These are phyloP conservation scores for Fusarium torulosum DNA, from an alignment of 2,329 filamentous ascomycete species.

Conservation along the genomic window DNA sequence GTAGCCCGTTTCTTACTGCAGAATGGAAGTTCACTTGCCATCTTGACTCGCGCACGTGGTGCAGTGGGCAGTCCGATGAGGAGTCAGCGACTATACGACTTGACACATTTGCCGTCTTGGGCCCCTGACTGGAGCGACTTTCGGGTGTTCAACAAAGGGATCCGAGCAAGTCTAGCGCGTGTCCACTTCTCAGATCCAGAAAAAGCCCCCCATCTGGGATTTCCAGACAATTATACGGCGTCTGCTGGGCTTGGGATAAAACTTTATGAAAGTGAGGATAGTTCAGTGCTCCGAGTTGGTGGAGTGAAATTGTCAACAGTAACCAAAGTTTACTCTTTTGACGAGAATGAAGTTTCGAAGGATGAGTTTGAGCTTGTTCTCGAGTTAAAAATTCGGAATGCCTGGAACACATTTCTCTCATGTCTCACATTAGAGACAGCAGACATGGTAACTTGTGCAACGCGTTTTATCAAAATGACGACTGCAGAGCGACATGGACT, in stretches of 20 bases:
- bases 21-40: not conserved
- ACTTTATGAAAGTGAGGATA: not conserved
- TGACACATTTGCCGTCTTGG: not conserved
- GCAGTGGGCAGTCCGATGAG: not conserved
- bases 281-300: not conserved
- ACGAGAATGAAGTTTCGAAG: not conserved
- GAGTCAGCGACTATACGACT: not conserved
- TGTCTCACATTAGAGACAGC: not conserved
- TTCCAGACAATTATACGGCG: not conserved
- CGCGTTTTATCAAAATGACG: not conserved
- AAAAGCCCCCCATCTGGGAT: not conserved
- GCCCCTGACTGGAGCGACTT: constrained; percentile 9
- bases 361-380: not conserved
- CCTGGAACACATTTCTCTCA: not conserved
- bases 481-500: not conserved
- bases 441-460: not conserved
- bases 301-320: not conserved
- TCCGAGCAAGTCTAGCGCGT: constrained; percentile 3
- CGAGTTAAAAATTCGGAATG: not conserved
- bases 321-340: not conserved
- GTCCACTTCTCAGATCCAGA: not conserved
- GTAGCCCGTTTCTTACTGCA: not conserved
- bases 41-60: not conserved
- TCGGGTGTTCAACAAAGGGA: not conserved
- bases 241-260: not conserved